These are phyloP conservation scores for Dothistroma septosporum DNA, from an alignment of 2,329 filamentous ascomycete genomes.

Conservation along the genomic window DNA sequence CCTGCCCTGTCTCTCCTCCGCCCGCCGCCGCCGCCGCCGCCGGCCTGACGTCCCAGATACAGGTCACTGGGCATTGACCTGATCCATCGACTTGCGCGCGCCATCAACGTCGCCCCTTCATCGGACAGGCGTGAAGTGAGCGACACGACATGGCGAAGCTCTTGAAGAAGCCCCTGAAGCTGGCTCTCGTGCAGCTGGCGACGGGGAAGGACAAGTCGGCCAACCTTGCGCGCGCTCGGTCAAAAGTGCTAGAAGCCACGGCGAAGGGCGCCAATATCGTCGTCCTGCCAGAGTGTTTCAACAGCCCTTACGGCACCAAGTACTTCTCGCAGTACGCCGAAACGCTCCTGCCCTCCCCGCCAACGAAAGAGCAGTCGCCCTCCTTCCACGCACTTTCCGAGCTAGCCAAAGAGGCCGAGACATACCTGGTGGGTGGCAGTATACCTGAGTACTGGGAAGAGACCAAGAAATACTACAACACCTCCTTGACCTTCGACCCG, in stretches of 20 bases:
- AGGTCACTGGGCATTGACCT: neutral
- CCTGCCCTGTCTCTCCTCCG: neutral
- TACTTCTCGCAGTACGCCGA: constrained; percentile 93
- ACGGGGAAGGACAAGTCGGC: constrained; percentile 70
- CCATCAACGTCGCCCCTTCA: neutral
- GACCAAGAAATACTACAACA: constrained; percentile 81
- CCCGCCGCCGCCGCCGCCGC: neutral
- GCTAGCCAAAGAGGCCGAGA: constrained; percentile 71
- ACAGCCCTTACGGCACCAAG: constrained; percentile 89
- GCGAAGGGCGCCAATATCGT: constrained; percentile 74
- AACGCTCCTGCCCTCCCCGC: constrained; percentile 73
- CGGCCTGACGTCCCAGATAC: neutral
- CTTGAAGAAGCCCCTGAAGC: constrained; percentile 71
- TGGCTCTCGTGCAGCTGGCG: constrained; percentile 77
- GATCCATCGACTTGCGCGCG: neutral
- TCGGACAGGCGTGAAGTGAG: neutral
- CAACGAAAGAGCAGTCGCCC: constrained; percentile 65
- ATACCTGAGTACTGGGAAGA: constrained; percentile 74
- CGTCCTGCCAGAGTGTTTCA: constrained; percentile 82
- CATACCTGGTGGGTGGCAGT: constrained; percentile 84
- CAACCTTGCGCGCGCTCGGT: constrained; percentile 77
- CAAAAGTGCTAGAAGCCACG: constrained; percentile 78
- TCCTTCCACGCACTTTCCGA: constrained; percentile 79
- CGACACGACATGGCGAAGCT: constrained; percentile 49
- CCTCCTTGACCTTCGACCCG: constrained; percentile 76